Percentiles rank a stretch among this genome's conserved stretches.
These are phyloP conservation scores for Sclerotinia nivalis DNA, from an alignment of 2,329 filamentous ascomycete genomes.

Conservation along the genomic window DNA sequence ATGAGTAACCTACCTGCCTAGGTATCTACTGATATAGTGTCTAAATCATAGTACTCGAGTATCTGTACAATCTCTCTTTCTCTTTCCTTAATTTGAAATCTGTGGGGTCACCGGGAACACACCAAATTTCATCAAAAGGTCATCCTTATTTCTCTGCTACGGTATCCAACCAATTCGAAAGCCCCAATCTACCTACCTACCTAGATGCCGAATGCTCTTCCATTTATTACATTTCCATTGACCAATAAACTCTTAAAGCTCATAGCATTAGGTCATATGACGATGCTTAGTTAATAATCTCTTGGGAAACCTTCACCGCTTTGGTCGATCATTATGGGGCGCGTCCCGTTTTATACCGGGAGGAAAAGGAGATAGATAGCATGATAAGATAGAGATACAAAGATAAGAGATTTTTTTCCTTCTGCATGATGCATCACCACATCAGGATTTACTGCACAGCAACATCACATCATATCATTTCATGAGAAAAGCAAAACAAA, in stretches of 20 bases:
- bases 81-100: no score
- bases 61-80: no score
- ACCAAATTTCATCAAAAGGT: background rate
- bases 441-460: background rate
- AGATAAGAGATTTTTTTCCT: background rate
- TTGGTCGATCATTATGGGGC: conserved; percentile 7
- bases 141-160: no score
- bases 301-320: conserved; percentile 12
- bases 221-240: no score
- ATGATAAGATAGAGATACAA: conserved; percentile 9
- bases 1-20: background rate
- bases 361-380: conserved; percentile 5
- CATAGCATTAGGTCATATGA: background rate
- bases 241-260: background rate
- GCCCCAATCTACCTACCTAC: no score
- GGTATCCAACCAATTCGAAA: no score
- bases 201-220: no score
- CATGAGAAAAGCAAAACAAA: background rate
- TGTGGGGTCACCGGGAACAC: background rate
- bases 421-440: background rate
- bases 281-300: background rate
- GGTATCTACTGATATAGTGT: background rate
- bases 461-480: background rate
- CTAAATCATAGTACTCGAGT: no score
- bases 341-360: background rate